Percentiles rank a stretch among this genome's conserved stretches.
phyloP scores from a whole-genome alignment of 208 protist genomes.

The Lotmaria passim region DNA sequence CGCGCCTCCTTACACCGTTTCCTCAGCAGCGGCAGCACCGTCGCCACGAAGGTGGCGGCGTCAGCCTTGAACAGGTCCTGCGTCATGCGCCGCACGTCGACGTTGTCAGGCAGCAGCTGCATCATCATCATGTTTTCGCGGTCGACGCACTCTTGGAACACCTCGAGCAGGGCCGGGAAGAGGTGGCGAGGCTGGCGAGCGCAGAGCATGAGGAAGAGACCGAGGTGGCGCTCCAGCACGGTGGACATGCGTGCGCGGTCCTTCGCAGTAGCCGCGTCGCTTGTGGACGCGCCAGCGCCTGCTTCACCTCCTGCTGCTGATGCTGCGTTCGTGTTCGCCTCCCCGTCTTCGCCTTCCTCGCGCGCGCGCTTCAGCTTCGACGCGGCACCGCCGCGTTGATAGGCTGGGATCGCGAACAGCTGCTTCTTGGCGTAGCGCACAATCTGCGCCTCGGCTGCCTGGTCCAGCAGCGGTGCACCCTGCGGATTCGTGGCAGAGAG shows the following conservation, averaged over 20 bases:
- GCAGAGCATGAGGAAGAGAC: constrained; percentile 81
- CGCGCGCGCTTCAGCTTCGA: constrained; percentile 26
- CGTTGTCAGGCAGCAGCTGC: constrained; percentile 52
- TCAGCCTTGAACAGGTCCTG: constrained; percentile 63
- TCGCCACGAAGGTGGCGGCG: constrained; percentile 46
- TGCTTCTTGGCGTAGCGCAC: constrained; percentile 75
- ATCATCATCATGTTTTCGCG: constrained; percentile 58
- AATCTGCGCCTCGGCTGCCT: constrained; percentile 51
- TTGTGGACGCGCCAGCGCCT: constrained; percentile 14
- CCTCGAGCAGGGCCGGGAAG: constrained; percentile 65
- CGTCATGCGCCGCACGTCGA: constrained; percentile 65
- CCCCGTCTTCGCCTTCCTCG: constrained; percentile 17
- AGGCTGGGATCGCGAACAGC: constrained; percentile 58
- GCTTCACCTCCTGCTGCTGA: not conserved
- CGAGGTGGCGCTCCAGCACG: constrained; percentile 60
- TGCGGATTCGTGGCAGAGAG: constrained; percentile 25
- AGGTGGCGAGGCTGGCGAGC: constrained; percentile 69
- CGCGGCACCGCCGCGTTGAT: constrained; percentile 20
- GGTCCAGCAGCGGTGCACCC: constrained; percentile 42
- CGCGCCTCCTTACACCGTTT: constrained; percentile 55
- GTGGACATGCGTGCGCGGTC: constrained; percentile 34
- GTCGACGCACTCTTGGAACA: constrained; percentile 71
- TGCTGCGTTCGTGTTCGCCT: constrained; percentile 5
- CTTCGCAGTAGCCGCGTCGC: constrained; percentile 34
- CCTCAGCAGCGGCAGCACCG: constrained; percentile 69